Percentiles rank a stretch among this genome's conserved stretches.
These are phyloP conservation scores for Thraustochytrium striatum DNA, from an alignment of 352 stramenopile genomes.

Conservation along the genomic window DNA sequence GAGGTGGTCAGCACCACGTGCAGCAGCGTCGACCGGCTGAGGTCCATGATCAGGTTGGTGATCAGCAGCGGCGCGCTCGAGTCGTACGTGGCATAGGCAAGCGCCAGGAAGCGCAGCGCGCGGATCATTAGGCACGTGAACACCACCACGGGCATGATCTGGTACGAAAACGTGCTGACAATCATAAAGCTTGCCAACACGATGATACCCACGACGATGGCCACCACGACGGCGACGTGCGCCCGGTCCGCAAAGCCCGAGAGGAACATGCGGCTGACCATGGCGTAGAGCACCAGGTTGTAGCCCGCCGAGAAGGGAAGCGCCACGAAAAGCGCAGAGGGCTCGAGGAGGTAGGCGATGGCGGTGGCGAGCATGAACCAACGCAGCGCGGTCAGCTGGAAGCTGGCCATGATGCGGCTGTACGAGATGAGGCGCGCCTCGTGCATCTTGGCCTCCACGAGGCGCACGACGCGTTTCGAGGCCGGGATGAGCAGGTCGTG, in stretches of 20 bases:
- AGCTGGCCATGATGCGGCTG: slow-evolving; percentile 16
- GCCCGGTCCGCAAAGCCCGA: slow-evolving; percentile 27
- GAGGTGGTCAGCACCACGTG: slow-evolving; percentile 32
- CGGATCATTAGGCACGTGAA: slow-evolving; percentile 16
- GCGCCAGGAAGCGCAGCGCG: slow-evolving; percentile 6
- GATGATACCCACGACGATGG: background rate
- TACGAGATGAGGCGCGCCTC: slow-evolving; percentile 21
- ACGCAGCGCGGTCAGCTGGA: slow-evolving; percentile 22
- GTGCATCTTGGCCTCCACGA: slow-evolving; percentile 27
- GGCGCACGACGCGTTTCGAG: slow-evolving; percentile 27
- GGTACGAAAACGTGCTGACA: background rate
- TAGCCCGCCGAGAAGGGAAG: slow-evolving; percentile 34
- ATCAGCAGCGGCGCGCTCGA: background rate
- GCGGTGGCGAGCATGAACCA: slow-evolving; percentile 35
- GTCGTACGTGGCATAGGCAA: slow-evolving; percentile 38
- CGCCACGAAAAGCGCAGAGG: slow-evolving; percentile 5
- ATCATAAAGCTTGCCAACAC: slow-evolving; percentile 8
- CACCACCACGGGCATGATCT: slow-evolving; percentile 18
- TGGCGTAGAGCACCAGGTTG: slow-evolving; percentile 35
- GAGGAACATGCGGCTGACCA: slow-evolving; percentile 40
- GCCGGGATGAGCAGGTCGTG: slow-evolving; percentile 40
- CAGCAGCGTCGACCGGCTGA: slow-evolving; percentile 4
- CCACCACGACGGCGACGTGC: slow-evolving; percentile 32
- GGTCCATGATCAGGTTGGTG: slow-evolving; percentile 32
- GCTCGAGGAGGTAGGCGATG: slow-evolving; percentile 23